phyloP scores from a whole-genome alignment of 1,284 basidiomycete genomes.

The Boletus smithii region DNA sequence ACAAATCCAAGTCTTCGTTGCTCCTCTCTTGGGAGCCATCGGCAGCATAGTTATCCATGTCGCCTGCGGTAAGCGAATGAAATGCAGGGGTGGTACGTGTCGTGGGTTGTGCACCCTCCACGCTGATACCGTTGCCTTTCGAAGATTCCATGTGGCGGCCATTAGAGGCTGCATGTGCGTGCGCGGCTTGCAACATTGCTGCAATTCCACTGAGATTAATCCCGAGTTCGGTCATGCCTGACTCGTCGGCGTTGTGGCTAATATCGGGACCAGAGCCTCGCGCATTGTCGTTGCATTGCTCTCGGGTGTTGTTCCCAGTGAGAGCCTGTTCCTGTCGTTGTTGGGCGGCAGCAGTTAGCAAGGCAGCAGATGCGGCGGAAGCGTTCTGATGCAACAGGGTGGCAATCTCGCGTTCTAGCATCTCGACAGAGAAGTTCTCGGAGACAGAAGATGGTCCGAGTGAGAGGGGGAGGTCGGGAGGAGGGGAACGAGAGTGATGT shows the following conservation, averaged over 20 bases:
- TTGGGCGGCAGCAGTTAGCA: constrained; percentile 58
- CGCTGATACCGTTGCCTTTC: constrained; percentile 42
- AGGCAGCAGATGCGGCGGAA: constrained; percentile 56
- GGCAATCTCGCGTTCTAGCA: constrained; percentile 71
- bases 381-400: constrained; percentile 67
- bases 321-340: constrained; percentile 49
- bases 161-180: constrained; percentile 53
- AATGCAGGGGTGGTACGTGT: constrained; percentile 71
- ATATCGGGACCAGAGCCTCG: constrained; percentile 14
- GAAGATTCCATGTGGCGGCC: constrained; percentile 46
- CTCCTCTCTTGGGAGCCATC: constrained; percentile 36
- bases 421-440: constrained; percentile 58
- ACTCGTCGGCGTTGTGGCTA: constrained; percentile 23
- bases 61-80: constrained; percentile 64
- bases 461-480: constrained; percentile 26
- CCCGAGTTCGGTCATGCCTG: constrained; percentile 33
- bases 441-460: constrained; percentile 21
- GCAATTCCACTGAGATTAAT: constrained; percentile 61
- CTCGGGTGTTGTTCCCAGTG: constrained; percentile 13
- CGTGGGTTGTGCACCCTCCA: constrained; percentile 47
- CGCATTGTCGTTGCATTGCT: constrained; percentile 6
- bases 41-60: constrained; percentile 35
- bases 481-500: constrained; percentile 19
- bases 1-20: constrained; percentile 54
- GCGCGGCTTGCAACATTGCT: constrained; percentile 71